Conservation (phyloP, 441 rosid species). For the Mallotus repandus region DNA sequence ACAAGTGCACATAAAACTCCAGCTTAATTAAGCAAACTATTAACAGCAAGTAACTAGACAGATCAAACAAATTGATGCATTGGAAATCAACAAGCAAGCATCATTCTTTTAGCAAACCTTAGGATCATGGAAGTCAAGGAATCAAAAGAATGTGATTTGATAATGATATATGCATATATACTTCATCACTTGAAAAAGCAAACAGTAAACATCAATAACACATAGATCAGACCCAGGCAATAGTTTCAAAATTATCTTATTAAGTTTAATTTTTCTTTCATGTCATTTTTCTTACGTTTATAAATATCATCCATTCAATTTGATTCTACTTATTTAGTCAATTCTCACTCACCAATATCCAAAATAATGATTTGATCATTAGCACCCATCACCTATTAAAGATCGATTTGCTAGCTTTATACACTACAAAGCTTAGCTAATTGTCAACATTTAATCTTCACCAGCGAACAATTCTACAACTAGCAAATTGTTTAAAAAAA, state of each 20-base stretch:
- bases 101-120: background rate
- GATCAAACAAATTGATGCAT: background rate
- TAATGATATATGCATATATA: background rate
- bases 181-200: background rate
- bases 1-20: background rate
- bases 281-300: too few species aligned
- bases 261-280: too few species aligned
- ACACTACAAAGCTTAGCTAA: too few species aligned
- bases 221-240: slow-evolving; percentile 25
- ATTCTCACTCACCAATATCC: too few species aligned
- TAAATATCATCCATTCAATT: too few species aligned
- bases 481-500: too few species aligned
- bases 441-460: too few species aligned
- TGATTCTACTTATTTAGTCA: too few species aligned
- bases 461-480: too few species aligned
- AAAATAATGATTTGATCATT: too few species aligned
- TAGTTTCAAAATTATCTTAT: background rate
- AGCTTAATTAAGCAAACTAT: background rate
- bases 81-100: slow-evolving; percentile 1
- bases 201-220: background rate
- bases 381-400: too few species aligned
- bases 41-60: background rate
- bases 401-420: too few species aligned
- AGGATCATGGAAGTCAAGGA: slow-evolving; percentile 6
- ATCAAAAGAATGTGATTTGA: background rate